Percentiles rank a stretch among this genome's conserved stretches.
Evolutionary conservation across 2,329 filamentous ascomycete species (phyloP).

Genomic region (Fusarium veterinarium): DNA sequence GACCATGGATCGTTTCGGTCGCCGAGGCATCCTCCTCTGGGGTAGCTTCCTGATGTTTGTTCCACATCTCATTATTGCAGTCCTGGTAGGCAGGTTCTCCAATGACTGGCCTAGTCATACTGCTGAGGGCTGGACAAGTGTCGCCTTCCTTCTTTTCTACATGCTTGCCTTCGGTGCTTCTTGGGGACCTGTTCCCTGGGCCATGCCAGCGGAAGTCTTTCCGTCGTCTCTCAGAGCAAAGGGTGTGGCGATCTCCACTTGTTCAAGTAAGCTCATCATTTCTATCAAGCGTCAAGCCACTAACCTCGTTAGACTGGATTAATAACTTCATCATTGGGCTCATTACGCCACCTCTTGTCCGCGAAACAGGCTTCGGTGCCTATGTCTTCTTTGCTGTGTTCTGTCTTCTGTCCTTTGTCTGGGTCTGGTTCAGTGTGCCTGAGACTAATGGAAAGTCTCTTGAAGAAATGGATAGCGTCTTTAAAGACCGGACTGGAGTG

Average conservation of each 20-base stretch:
- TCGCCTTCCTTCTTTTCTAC: constrained; percentile 59
- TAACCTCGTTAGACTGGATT: constrained; percentile 59
- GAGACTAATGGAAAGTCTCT: constrained; percentile 67
- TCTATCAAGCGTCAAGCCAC: neutral
- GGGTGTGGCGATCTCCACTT: constrained; percentile 69
- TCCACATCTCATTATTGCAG: constrained; percentile 42
- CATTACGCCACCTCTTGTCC: constrained; percentile 58
- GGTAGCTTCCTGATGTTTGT: constrained; percentile 46
- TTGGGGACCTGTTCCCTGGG: constrained; percentile 66
- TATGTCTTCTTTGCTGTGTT: constrained; percentile 71
- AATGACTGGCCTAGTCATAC: constrained; percentile 42
- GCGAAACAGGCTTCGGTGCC: constrained; percentile 60
- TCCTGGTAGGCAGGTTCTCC: constrained; percentile 43
- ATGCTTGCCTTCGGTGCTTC: constrained; percentile 69
- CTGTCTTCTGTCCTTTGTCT: constrained; percentile 65
- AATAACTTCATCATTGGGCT: constrained; percentile 69
- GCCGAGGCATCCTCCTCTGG: constrained; percentile 41
- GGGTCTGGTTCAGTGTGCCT: constrained; percentile 64
- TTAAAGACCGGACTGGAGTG: constrained; percentile 42
- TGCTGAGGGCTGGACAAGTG: constrained; percentile 45
- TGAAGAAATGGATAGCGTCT: constrained; percentile 63
- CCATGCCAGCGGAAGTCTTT: constrained; percentile 68
- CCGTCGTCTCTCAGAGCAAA: constrained; percentile 70
- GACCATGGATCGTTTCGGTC: constrained; percentile 50
- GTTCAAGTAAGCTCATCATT: constrained; percentile 52